phyloP scores from a whole-genome alignment of 257 asterid species.

The Henckelia pumila region DNA sequence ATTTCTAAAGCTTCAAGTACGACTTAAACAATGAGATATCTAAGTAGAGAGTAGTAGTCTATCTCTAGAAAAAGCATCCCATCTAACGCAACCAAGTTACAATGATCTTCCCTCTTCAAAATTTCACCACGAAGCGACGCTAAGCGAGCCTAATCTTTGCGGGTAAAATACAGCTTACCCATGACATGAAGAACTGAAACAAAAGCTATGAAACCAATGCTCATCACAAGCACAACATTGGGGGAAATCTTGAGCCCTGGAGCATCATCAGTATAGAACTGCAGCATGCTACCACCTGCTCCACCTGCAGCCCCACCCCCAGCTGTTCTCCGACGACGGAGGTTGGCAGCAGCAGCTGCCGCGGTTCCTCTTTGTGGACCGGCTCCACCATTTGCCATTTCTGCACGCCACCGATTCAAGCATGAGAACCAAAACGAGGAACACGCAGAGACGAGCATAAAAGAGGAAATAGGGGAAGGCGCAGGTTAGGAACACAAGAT shows the following conservation, averaged over 20 bases:
- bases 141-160: constrained; percentile 33
- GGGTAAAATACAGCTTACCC: constrained; percentile 64
- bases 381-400: constrained; percentile 62
- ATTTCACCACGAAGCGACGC: neutral
- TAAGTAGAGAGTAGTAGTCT: too few species aligned
- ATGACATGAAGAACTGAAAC: constrained; percentile 61
- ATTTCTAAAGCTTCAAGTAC: neutral
- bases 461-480: too few species aligned
- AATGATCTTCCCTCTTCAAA: too few species aligned
- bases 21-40: too few species aligned
- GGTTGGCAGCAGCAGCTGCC: constrained; percentile 68
- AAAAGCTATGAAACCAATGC: constrained; percentile 68
- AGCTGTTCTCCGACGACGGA: constrained; percentile 50
- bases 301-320: constrained; percentile 54
- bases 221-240: constrained; percentile 61
- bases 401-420: constrained; percentile 25
- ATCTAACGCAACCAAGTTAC: too few species aligned
- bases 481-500: too few species aligned
- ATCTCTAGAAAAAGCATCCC: too few species aligned
- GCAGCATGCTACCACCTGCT: constrained; percentile 69
- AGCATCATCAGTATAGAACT: constrained; percentile 68
- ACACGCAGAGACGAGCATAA: too few species aligned
- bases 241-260: constrained; percentile 71
- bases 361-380: constrained; percentile 70
- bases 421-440: neutral